phyloP scores from a whole-genome alignment of 1,284 basidiomycete genomes.

The Baeospora myosura region DNA sequence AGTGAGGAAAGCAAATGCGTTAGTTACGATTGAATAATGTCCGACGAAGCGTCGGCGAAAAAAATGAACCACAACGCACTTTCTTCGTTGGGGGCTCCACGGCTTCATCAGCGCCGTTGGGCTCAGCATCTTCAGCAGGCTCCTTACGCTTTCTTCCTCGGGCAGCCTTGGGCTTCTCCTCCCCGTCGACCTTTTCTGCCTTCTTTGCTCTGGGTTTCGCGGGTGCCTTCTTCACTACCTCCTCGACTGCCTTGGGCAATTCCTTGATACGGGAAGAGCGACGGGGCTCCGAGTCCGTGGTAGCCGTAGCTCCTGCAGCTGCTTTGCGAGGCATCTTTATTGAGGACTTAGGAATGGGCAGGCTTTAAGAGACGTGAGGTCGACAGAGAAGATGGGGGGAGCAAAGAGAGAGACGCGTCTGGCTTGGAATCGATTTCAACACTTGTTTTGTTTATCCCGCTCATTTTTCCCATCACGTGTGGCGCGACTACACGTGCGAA shows the following conservation, averaged over 20 bases:
- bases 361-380: not conserved
- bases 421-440: not conserved
- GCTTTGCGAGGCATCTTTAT: conserved; percentile 70
- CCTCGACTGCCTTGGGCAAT: conserved; percentile 45
- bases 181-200: conserved; percentile 28
- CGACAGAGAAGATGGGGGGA: conserved; percentile 1
- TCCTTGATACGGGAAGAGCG: conserved; percentile 71
- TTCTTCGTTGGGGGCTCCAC: conserved; percentile 45
- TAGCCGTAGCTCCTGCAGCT: conserved; percentile 30
- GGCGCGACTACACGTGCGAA: conserved; percentile 1
- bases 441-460: not conserved
- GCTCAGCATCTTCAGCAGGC: too few species aligned
- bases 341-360: not conserved
- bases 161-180: conserved; percentile 49
- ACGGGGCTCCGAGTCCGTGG: conserved; percentile 43
- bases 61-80: conserved; percentile 26
- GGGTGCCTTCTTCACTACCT: conserved; percentile 47
- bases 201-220: conserved; percentile 61
- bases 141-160: conserved; percentile 53
- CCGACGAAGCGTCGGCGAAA: conserved; percentile 3
- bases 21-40: conserved; percentile 2
- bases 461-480: conserved; percentile 7
- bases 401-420: conserved; percentile 1
- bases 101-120: conserved; percentile 27
- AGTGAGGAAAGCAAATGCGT: not conserved